Conservation (phyloP, 129 eudicot species). For the Gnaphalium uliginosum region DNA sequence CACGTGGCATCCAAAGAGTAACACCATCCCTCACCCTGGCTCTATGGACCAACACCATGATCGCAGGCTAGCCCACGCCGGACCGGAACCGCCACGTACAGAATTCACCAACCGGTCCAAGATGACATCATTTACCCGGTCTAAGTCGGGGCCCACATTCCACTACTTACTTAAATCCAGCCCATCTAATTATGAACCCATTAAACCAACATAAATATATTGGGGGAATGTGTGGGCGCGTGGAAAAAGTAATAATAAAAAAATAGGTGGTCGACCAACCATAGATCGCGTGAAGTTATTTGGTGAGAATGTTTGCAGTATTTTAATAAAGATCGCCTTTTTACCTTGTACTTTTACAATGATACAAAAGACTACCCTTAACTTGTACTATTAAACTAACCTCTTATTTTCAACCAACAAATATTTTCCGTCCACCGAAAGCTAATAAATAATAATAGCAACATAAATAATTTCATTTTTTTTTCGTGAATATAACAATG, state of each 20-base stretch:
- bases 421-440: no score
- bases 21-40: conserved; percentile 10
- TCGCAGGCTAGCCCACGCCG: conserved; percentile 48
- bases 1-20: conserved; percentile 19
- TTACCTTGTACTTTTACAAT: no score
- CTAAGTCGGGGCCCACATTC: conserved; percentile 37
- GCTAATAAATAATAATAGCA: no score
- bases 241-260: conserved; percentile 1
- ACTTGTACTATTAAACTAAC: no score
- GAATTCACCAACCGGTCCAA: conserved; percentile 19
- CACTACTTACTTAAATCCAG: conserved; percentile 29
- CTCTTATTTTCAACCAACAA: no score
- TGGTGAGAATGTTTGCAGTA: conserved; percentile 22
- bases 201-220: conserved; percentile 7
- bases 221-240: conserved; percentile 35
- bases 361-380: no score
- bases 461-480: no score
- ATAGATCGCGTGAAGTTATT: conserved; percentile 33
- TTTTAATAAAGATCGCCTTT: background rate
- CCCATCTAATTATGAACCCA: conserved; percentile 15
- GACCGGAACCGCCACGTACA: conserved; percentile 46
- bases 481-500: no score
- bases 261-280: conserved; percentile 48
- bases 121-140: conserved; percentile 31
- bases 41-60: conserved; percentile 42